Percentiles rank a stretch among this genome's conserved stretches.
Evolutionary conservation across 805 yeast genomes (phyloP).

Genomic region (Teunomyces atbi): DNA sequence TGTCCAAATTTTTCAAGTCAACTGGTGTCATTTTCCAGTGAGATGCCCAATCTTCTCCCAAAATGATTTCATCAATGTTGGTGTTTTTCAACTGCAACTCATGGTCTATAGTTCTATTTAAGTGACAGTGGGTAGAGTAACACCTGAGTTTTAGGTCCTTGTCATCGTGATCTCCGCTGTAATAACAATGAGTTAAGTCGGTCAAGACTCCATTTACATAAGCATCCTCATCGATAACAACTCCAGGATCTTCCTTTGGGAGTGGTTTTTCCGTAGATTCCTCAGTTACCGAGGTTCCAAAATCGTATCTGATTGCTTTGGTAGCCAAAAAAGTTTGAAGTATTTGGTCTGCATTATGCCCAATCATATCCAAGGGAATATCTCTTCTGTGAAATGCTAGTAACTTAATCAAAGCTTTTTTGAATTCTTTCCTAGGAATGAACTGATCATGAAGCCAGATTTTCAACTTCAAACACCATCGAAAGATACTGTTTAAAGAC

Average conservation of each 20-base stretch:
- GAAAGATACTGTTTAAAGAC: slow-evolving; percentile 47
- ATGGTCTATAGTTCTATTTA: slow-evolving; percentile 28
- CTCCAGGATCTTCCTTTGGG: slow-evolving; percentile 7
- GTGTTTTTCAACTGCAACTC: slow-evolving; percentile 18
- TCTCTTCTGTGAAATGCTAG: slow-evolving; percentile 51
- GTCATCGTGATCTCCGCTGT: slow-evolving; percentile 20
- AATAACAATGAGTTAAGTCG: slow-evolving; percentile 47
- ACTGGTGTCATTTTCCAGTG: slow-evolving; percentile 63
- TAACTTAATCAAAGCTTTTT: slow-evolving; percentile 50
- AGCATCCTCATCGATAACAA: slow-evolving; percentile 16
- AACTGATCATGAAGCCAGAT: slow-evolving; percentile 53
- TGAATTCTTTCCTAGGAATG: slow-evolving; percentile 52
- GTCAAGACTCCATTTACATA: slow-evolving; percentile 42
- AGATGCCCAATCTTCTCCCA: slow-evolving; percentile 58
- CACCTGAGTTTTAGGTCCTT: slow-evolving; percentile 22
- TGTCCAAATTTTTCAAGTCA: slow-evolving; percentile 50
- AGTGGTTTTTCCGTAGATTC: neutral
- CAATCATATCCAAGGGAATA: slow-evolving; percentile 49
- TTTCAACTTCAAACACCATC: slow-evolving; percentile 52
- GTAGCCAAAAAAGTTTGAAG: slow-evolving; percentile 36
- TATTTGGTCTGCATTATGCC: slow-evolving; percentile 50
- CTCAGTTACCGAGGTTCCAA: neutral
- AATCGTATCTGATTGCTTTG: slow-evolving; percentile 40
- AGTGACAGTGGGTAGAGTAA: slow-evolving; percentile 33
- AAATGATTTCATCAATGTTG: slow-evolving; percentile 19